Evolutionary conservation across 768 basidiomycete species (phyloP), one percentile per base, ranked within the genome.

Genomic region (Arthromyces matolae): DNA sequence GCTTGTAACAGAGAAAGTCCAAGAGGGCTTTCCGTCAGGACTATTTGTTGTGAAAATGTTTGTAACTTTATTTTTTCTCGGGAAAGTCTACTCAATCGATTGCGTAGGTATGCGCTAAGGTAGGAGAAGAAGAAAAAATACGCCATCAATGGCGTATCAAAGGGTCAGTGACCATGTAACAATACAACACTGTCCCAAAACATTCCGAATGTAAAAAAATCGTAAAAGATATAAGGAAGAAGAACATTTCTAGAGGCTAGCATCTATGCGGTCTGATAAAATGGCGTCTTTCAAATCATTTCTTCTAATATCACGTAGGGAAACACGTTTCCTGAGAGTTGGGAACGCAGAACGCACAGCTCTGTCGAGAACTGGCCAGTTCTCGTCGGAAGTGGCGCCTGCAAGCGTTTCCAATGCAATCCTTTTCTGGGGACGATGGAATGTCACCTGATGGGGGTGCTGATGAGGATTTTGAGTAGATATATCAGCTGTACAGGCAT

Each of bases 31-130:
- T 39, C 92, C 92, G 0, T 74, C 70, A 38, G 92, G 83, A 13
- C 61, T 97, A 45, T 96, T 84, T 64, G 73, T 75, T 22, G 93
- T 97, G 1, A 93, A 90, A 75, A 90, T 90, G 93, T 92, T 47
- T 22, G 83, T 8, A 45, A 37, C 29, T 19, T 22, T 28, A 20
- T 36, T 9, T 20, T 37, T 28, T 18, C 19, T 44, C 38, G 36
- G 12, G 1, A 20, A 23, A 18, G 40, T 49, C 39, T 37, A 47
- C 35, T 43, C 12, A 45, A 13, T 23, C 28, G 32, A 29, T 49
- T 32, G 29, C 29, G 44, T 54, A 84, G 82, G 79, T 84, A 83
- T 66, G 82, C 76, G 40, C 60, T 84, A 51, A 71, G 76, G 59
- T 80, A 68, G 27, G 42, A 32, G 27, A 23, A 13, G 16, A 32